These are phyloP conservation scores for Rhynchosporium graminicola DNA, from an alignment of 2,329 filamentous ascomycete genomes.

Conservation along the genomic window DNA sequence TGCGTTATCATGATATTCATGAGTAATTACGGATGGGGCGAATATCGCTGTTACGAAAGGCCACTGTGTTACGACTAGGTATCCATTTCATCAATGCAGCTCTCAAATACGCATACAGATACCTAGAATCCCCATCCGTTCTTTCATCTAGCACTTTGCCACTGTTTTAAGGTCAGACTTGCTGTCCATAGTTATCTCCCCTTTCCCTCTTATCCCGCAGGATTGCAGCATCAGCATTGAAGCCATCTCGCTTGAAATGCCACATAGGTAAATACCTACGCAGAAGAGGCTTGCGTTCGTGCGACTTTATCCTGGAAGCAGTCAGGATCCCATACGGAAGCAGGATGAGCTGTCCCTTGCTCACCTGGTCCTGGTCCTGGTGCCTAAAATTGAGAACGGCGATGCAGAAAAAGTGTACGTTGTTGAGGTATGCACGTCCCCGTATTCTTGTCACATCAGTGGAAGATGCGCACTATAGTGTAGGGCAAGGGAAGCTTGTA, in stretches of 20 bases:
- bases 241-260: background rate
- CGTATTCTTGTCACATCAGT: constrained; percentile 7
- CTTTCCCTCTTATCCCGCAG: background rate
- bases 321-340: constrained; percentile 16
- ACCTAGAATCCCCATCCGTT: no score
- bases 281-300: background rate
- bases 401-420: constrained; percentile 1
- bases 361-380: background rate
- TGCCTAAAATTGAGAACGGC: background rate
- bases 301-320: background rate
- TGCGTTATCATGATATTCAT: background rate
- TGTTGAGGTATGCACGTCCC: constrained; percentile 14
- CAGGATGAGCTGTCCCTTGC: constrained; percentile 7
- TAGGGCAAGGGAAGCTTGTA: background rate
- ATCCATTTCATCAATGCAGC: background rate
- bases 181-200: background rate
- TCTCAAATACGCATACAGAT: no score
- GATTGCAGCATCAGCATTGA: constrained; percentile 1
- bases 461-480: background rate
- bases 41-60: background rate
- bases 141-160: no score
- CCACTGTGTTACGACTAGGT: background rate
- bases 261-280: background rate
- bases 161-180: no score
- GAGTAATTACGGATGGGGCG: background rate